Conservation (phyloP, 768 basidiomycete species). For the Wakefieldia striispora region DNA sequence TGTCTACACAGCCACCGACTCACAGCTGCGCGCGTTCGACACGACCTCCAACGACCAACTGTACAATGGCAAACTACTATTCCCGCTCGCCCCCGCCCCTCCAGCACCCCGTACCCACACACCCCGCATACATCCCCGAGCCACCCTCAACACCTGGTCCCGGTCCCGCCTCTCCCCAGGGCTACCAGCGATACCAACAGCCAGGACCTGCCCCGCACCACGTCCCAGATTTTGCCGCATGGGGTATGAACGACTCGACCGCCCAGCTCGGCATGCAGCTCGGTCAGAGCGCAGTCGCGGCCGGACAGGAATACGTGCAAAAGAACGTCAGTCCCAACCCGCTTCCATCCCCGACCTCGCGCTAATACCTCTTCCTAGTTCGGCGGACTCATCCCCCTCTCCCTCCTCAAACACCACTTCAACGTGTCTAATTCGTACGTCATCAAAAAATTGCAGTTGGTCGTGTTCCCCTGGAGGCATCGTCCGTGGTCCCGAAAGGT, state of each 20-base stretch:
- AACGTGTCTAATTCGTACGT: slow-evolving; percentile 97
- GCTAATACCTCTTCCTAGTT: slow-evolving; percentile 46
- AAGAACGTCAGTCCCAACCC: slow-evolving; percentile 67
- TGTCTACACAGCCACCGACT: neutral
- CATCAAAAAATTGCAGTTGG: slow-evolving; percentile 77
- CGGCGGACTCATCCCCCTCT: slow-evolving; percentile 72
- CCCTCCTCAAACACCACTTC: slow-evolving; percentile 85
- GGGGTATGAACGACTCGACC: slow-evolving; percentile 90
- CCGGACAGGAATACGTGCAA: slow-evolving; percentile 94
- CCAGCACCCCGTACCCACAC: slow-evolving; percentile 85
- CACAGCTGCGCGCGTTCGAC: no score
- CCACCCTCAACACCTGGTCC: slow-evolving; percentile 73
- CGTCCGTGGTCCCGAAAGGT: slow-evolving; percentile 79
- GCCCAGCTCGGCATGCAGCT: slow-evolving; percentile 97
- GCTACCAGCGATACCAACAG: slow-evolving; percentile 37
- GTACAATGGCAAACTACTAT: slow-evolving; percentile 35
- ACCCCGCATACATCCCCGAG: slow-evolving; percentile 82
- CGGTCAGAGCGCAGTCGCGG: slow-evolving; percentile 85
- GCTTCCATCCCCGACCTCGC: slow-evolving; percentile 1
- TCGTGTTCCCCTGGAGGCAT: slow-evolving; percentile 96
- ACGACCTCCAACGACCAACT: no score
- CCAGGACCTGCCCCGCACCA: slow-evolving; percentile 31
- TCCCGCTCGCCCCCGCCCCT: slow-evolving; percentile 72
- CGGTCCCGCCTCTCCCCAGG: slow-evolving; percentile 63
- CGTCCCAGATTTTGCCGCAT: slow-evolving; percentile 55